phyloP scores from a whole-genome alignment of 1,139 yeast genomes.

The Saccharomycopsis crataegensis region DNA sequence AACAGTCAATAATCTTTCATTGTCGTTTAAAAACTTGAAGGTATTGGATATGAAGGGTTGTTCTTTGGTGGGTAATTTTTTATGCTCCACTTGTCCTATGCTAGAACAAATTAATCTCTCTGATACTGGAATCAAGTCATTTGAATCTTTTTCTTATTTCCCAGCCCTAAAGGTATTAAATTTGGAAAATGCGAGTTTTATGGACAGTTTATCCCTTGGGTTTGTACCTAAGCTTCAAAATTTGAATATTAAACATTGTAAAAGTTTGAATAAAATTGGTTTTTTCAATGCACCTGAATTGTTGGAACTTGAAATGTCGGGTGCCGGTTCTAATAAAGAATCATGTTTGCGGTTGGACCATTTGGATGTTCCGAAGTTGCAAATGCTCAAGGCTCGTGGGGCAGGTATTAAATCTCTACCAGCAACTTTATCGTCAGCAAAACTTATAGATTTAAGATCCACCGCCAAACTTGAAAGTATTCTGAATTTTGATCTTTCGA shows the following conservation, averaged over 20 bases:
- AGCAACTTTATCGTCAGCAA: neutral
- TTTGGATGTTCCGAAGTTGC: neutral
- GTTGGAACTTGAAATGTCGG: neutral
- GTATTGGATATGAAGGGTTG: neutral
- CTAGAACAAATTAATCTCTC: neutral
- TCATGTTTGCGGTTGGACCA: neutral
- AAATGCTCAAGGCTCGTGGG: neutral
- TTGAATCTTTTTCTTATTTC: constrained; percentile 2
- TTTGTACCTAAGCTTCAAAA: neutral
- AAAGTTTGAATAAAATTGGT: neutral
- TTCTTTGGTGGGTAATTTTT: neutral
- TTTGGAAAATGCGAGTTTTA: neutral
- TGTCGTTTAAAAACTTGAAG: neutral
- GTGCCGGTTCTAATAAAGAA: neutral
- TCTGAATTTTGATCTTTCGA: neutral
- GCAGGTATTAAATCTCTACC: neutral
- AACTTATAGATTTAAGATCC: neutral
- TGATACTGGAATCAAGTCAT: neutral
- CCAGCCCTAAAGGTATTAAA: neutral
- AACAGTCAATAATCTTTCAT: neutral
- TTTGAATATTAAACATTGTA: neutral
- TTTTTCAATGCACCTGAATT: neutral
- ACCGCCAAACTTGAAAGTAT: neutral
- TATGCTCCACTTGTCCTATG: neutral
- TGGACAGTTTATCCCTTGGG: neutral